Base-by-base conservation (phyloP, 164 flowering plant genomes). In the Liriodendron chinense region DNA sequence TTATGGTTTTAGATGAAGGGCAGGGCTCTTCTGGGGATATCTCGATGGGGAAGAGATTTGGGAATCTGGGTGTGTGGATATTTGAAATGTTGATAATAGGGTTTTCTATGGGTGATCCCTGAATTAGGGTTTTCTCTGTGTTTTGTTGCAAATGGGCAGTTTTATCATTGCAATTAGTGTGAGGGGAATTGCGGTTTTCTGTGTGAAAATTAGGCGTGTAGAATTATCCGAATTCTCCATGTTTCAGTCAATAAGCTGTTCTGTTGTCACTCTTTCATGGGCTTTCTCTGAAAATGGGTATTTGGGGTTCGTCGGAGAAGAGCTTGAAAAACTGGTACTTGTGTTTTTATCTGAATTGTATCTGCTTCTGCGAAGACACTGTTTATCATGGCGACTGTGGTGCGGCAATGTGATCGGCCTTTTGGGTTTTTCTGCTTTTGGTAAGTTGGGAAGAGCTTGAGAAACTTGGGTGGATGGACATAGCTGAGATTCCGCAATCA, bases 41-140 rank as follows among this genome's bases (percentile, higher is more conserved):
- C 13, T 25, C 14, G 28, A 47, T 9, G 65, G 6, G 43, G 57
- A 68, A 28, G 68, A 26, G 43, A 26, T 68, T 68, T 74, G 7
- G 76, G 28, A 65, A 24, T 48, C n/a, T 16, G 63, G 62, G 76
- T 65, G n/a, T 65, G 23, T 63, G 66, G 62, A 57, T 12, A 18
- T 16, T 22, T 67, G 43, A 34, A 34, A 34, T 34, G 43, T 34
- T 34, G 43, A 34, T 34, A 34, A 34, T 34, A 34, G 43, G 3
- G 43, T 34, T 34, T 34, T 34, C 43, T 34, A 34, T 34, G 43
- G 43, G 43, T 34, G 43, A 34, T 34, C 43, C 43, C 43, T 34
- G 43, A 34, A 34, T 34, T 34, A 34, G 43, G 43, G 43, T 34
- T 34, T 34, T 34, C 43, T 34, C 43, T 34, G 43, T 34, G 43